These are phyloP conservation scores for Argentina anserina DNA, from an alignment of 306 rosid genomes.

Conservation along the genomic window DNA sequence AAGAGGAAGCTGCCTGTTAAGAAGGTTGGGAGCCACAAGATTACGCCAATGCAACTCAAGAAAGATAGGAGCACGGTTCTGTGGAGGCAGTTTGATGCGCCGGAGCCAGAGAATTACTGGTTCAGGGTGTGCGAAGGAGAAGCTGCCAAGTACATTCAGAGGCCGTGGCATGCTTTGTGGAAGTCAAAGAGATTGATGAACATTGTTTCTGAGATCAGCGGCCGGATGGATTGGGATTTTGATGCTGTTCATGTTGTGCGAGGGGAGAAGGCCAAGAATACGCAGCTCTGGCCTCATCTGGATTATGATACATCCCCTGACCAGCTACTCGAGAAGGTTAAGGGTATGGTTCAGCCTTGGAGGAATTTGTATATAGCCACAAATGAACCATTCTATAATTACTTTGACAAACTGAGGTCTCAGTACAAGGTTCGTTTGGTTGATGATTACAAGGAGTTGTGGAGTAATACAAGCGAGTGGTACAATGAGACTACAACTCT, in stretches of 20 bases:
- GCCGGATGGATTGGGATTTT: slow-evolving; percentile 95
- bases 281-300: slow-evolving; percentile 90
- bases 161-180: slow-evolving; percentile 98
- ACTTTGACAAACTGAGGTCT: slow-evolving; percentile 88
- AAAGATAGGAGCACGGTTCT: slow-evolving; percentile 66
- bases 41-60: slow-evolving; percentile 78
- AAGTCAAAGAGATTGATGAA: slow-evolving; percentile 97
- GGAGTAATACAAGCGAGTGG: slow-evolving; percentile 93
- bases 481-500: slow-evolving; percentile 65
- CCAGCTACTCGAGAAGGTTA: slow-evolving; percentile 60
- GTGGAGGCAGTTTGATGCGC: slow-evolving; percentile 87
- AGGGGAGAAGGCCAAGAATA: slow-evolving; percentile 86
- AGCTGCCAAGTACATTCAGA: slow-evolving; percentile 72
- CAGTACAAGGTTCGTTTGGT: slow-evolving; percentile 87
- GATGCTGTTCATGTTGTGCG: slow-evolving; percentile 91
- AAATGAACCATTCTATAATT: slow-evolving; percentile 85
- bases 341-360: slow-evolving; percentile 76
- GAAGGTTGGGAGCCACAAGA: slow-evolving; percentile 68
- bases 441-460: slow-evolving; percentile 84
- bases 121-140: slow-evolving; percentile 94
- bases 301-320: slow-evolving; percentile 84
- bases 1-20: slow-evolving; percentile 62
- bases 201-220: slow-evolving; percentile 82
- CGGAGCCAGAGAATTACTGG: slow-evolving; percentile 97
- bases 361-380: slow-evolving; percentile 88